Evolutionary conservation across 805 yeast species (phyloP).

Genomic region (Candida vartiovaarae): DNA sequence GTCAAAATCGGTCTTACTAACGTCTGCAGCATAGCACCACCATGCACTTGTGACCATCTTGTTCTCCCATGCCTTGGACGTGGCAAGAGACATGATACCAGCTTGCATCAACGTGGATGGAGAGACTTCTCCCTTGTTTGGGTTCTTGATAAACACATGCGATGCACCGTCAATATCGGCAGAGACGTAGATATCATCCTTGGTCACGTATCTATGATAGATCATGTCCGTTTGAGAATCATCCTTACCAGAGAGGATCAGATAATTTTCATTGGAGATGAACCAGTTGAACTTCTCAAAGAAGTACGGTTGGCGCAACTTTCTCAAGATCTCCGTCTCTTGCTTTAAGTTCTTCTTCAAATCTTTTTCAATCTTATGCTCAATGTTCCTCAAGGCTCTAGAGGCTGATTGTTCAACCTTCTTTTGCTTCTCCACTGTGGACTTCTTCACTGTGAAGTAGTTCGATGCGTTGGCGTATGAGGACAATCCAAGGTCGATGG

Average conservation of each 20-base stretch:
- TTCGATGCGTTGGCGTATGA: constrained; percentile 85
- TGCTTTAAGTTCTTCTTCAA: constrained; percentile 55
- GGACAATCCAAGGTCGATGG: constrained; percentile 61
- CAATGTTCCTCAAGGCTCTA: constrained; percentile 77
- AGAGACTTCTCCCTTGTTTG: constrained; percentile 65
- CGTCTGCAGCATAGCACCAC: constrained; percentile 65
- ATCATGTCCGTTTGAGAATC: constrained; percentile 72
- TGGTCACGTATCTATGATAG: constrained; percentile 67
- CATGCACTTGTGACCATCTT: constrained; percentile 79
- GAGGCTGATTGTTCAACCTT: constrained; percentile 74
- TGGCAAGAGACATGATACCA: constrained; percentile 72
- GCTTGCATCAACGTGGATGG: constrained; percentile 89
- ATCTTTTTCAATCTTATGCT: constrained; percentile 67
- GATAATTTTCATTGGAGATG: constrained; percentile 79
- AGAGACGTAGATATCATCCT: constrained; percentile 63
- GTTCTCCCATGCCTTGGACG: constrained; percentile 86
- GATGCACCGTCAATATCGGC: constrained; percentile 71
- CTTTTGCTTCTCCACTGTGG: constrained; percentile 68
- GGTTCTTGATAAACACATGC: constrained; percentile 77
- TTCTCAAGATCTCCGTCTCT: constrained; percentile 45
- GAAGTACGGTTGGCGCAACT: constrained; percentile 71
- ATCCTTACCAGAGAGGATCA: constrained; percentile 85
- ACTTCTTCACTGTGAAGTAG: constrained; percentile 71
- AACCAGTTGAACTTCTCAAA: constrained; percentile 96
- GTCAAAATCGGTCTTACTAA: constrained; percentile 61